Percentiles rank a stretch among this genome's conserved stretches.
phyloP scores from a whole-genome alignment of 495 filamentous ascomycete genomes.

The Podospora didyma region DNA sequence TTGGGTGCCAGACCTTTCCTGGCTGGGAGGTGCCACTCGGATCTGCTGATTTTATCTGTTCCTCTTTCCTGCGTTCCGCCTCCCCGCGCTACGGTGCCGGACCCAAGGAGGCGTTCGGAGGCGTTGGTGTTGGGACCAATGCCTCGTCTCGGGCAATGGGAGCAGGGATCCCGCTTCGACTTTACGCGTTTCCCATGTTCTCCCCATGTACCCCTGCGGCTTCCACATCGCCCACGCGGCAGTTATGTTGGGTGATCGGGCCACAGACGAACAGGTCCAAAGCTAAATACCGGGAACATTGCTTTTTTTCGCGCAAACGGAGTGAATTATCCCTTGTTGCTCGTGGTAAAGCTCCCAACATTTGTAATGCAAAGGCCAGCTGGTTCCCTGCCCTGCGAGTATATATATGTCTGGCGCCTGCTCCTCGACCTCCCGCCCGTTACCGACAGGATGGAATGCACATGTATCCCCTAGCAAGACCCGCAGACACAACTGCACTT shows the following conservation, averaged over 20 bases:
- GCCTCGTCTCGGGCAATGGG: not conserved
- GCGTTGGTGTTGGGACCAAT: not conserved
- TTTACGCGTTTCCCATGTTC: too few relatives aligned
- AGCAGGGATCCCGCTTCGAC: not conserved
- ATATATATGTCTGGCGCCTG: not conserved
- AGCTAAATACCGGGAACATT: not conserved
- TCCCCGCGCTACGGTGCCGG: not conserved
- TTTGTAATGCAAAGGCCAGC: not conserved
- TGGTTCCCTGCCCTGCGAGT: not conserved
- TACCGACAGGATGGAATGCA: not conserved
- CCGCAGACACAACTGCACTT: not conserved
- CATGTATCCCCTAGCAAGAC: not conserved
- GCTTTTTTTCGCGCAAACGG: not conserved
- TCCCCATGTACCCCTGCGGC: not conserved
- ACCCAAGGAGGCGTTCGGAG: not conserved
- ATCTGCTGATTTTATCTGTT: too few relatives aligned
- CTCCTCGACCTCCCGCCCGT: not conserved
- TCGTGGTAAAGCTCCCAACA: not conserved
- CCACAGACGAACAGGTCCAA: not conserved
- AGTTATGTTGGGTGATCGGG: not conserved
- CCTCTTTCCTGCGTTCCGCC: too few relatives aligned
- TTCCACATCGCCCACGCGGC: not conserved
- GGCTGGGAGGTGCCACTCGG: too few relatives aligned
- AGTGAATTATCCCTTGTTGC: not conserved
- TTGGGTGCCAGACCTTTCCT: too few relatives aligned